phyloP scores from a whole-genome alignment of 176 grass and related monocot genomes.

The Ensete glaucum region DNA sequence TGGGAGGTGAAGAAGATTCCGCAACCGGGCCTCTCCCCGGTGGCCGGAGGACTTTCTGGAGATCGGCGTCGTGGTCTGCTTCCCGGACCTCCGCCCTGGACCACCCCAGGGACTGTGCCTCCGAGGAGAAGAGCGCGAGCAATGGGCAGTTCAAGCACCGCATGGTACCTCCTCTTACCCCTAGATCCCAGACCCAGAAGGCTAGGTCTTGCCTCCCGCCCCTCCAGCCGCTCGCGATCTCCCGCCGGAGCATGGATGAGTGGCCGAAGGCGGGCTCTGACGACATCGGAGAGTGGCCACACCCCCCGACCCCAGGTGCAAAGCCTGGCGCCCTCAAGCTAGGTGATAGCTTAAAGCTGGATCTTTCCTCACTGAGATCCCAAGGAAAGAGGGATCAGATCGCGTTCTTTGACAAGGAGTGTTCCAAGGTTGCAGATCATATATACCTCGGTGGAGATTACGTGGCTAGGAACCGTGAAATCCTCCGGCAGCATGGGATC shows the following conservation, averaged over 20 bases:
- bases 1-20: constrained; percentile 31
- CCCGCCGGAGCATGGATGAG: constrained; percentile 66
- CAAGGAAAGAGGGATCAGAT: constrained; percentile 87
- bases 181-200: constrained; percentile 68
- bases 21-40: constrained; percentile 12
- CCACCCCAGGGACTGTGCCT: not conserved
- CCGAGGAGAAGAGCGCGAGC: constrained; percentile 6
- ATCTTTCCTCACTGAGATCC: constrained; percentile 51
- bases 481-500: constrained; percentile 68
- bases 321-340: constrained; percentile 36
- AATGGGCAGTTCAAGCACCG: constrained; percentile 19
- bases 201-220: constrained; percentile 56
- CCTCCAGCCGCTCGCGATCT: constrained; percentile 81
- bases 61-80: constrained; percentile 82
- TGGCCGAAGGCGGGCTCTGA: constrained; percentile 83
- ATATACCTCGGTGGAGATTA: constrained; percentile 89
- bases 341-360: constrained; percentile 53
- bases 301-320: constrained; percentile 67
- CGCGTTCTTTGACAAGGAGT: constrained; percentile 98
- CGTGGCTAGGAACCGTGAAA: constrained; percentile 82
- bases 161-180: constrained; percentile 56
- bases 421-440: constrained; percentile 91
- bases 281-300: constrained; percentile 88
- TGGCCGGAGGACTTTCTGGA: constrained; percentile 59
- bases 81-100: constrained; percentile 37